Conservation (phyloP, 2,329 filamentous ascomycete genomes). For the Aspergillus neoniger region DNA sequence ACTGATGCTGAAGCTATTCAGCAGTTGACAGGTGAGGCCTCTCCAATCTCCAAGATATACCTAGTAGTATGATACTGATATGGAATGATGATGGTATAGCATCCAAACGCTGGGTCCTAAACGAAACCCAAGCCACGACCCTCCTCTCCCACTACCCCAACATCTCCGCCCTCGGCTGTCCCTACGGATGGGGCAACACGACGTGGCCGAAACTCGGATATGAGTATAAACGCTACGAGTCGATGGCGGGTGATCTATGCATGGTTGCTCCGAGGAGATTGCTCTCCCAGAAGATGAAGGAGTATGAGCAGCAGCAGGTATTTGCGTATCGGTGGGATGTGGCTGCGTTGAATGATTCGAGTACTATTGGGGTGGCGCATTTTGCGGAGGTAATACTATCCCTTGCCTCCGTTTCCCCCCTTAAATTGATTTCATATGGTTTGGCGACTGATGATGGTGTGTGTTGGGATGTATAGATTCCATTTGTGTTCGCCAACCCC, state of each 20-base stretch:
- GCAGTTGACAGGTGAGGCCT: slow-evolving; percentile 28
- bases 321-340: slow-evolving; percentile 36
- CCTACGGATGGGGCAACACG: slow-evolving; percentile 40
- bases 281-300: slow-evolving; percentile 29
- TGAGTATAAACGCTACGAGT: slow-evolving; percentile 35
- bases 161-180: slow-evolving; percentile 51
- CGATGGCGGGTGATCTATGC: slow-evolving; percentile 33
- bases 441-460: too few relatives aligned
- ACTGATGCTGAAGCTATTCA: slow-evolving; percentile 55
- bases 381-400: slow-evolving; percentile 30
- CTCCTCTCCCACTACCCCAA: slow-evolving; percentile 56
- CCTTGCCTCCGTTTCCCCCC: background rate
- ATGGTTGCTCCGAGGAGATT: slow-evolving; percentile 34
- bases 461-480: slow-evolving; percentile 24
- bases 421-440: too few relatives aligned
- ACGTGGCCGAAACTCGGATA: slow-evolving; percentile 31
- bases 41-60: slow-evolving; percentile 22
- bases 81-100: background rate
- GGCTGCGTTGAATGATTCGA: slow-evolving; percentile 28
- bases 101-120: slow-evolving; percentile 33
- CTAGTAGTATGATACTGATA: background rate
- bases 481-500: slow-evolving; percentile 36
- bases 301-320: slow-evolving; percentile 18
- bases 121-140: slow-evolving; percentile 30
- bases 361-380: slow-evolving; percentile 32